Conservation (phyloP, 139 green algal species). For the Coelastrella sp. region DNA sequence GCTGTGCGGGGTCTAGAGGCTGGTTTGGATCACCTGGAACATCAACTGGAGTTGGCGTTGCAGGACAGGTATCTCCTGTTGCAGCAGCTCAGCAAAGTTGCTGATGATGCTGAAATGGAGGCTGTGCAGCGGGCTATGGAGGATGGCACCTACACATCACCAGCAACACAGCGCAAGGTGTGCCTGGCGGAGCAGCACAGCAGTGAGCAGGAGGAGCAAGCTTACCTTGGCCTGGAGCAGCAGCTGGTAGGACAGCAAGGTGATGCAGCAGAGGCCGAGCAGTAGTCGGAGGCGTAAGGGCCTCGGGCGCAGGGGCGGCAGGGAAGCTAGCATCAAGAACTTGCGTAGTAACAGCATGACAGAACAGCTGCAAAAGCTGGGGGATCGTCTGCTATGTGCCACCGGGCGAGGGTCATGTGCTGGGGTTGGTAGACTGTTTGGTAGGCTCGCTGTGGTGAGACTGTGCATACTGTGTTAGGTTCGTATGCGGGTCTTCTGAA, state of each 20-base stretch:
- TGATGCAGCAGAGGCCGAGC: not conserved
- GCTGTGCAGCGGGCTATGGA: not conserved
- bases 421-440: no score
- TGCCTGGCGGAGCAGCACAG: not conserved
- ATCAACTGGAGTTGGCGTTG: conserved; percentile 40
- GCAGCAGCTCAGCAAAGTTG: conserved; percentile 33
- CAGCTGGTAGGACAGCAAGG: not conserved
- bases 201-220: not conserved
- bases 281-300: not conserved
- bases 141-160: conserved; percentile 4
- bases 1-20: conserved; percentile 32
- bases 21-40: conserved; percentile 32
- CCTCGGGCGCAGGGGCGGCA: no score
- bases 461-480: no score
- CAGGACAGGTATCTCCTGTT: conserved; percentile 41
- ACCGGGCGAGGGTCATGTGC: no score
- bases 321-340: no score
- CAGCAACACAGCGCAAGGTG: not conserved
- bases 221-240: not conserved
- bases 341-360: no score
- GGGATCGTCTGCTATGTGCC: no score
- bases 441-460: no score
- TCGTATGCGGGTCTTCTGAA: no score
- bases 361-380: no score
- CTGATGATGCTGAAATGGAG: conserved; percentile 4